Conservation (phyloP, 805 yeast species). For the Ogataea minuta region DNA sequence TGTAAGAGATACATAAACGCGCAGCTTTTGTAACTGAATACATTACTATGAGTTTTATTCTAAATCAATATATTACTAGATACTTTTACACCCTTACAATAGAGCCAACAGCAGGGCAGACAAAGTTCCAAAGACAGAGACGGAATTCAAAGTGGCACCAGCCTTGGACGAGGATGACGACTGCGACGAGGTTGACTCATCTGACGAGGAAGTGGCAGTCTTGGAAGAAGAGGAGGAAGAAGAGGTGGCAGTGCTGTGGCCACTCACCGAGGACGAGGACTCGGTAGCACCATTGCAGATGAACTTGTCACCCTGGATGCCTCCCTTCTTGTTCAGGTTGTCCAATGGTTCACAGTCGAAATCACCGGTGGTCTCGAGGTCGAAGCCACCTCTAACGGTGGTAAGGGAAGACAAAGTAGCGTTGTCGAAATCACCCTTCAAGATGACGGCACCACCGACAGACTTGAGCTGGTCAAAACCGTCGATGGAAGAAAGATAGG, state of each 20-base stretch:
- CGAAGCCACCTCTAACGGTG: conserved; percentile 91
- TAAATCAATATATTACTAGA: conserved; percentile 3
- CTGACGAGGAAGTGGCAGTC: conserved; percentile 35
- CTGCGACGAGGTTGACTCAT: conserved; percentile 38
- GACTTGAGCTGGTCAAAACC: conserved; percentile 73
- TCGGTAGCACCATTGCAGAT: conserved; percentile 64
- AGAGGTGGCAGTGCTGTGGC: conserved; percentile 25
- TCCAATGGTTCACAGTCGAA: conserved; percentile 81
- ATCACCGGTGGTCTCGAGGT: conserved; percentile 69
- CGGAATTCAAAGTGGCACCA: conserved; percentile 30
- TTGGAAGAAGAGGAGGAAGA: conserved; percentile 27
- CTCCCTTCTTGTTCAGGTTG: conserved; percentile 69
- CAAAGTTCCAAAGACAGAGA: conserved; percentile 46
- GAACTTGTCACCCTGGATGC: conserved; percentile 86
- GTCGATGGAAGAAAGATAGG: conserved; percentile 57
- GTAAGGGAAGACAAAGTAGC: conserved; percentile 72
- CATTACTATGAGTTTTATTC: background rate
- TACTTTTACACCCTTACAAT: conserved; percentile 36
- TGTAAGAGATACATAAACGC: conserved; percentile 38
- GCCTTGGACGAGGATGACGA: conserved; percentile 33
- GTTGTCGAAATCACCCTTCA: conserved; percentile 76
- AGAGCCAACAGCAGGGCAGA: conserved; percentile 52
- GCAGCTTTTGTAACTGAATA: conserved; percentile 5
- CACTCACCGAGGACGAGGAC: conserved; percentile 40
- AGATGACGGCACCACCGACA: conserved; percentile 84